Base-by-base conservation (phyloP, 208 protist species). In the Tritrichomonas musculus region DNA sequence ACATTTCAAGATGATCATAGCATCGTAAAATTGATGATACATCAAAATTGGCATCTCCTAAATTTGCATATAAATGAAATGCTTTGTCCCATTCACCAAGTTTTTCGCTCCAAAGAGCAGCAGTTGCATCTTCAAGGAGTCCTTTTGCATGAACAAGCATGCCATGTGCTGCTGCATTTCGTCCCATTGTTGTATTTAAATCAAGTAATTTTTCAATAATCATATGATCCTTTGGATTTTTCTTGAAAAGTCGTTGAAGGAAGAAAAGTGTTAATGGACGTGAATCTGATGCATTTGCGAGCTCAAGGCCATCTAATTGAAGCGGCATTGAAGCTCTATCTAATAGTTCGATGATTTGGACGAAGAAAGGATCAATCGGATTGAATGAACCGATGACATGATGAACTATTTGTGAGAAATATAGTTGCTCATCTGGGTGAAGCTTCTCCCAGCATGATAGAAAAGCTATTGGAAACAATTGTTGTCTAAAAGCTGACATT, bases 11-110 rank as follows among this genome's bases (percentile, higher is more conserved):
- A 39, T 88, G 44, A 1, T 41, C 53, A 39, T 88, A 88, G 30
- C 64, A 69, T 69, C 64, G 64, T n/a, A 69, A n/a, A 39, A 60
- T 49, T 27, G 47, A 47, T 5, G 27, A 30, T 0, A 88, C 9
- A 36, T 88, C 27, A 36, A 20, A 27, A 88, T 88, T 57, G 4
- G n/a, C 57, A 53, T 88, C 47, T 0, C 47, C 47, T n/a, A 47
- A 20, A 47, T 82, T 82, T 39, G 33, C 41, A 39, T 88, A 88
- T 13, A 88, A 33, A 17, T 88, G 14, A 3, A 88, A 39, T 33
- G 77, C 77, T 33, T 88, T 88, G n/a, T 88, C 77, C 77, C 77
- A 88, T 57, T 88, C 47, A 27, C 77, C 47, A 39, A 88, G 47
- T 49, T 44, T 57, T 88, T 88, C 77, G 17, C 47, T 39, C 77